These are phyloP conservation scores for Podospora pseudocomata DNA, from an alignment of 495 filamentous ascomycete genomes.

Conservation along the genomic window DNA sequence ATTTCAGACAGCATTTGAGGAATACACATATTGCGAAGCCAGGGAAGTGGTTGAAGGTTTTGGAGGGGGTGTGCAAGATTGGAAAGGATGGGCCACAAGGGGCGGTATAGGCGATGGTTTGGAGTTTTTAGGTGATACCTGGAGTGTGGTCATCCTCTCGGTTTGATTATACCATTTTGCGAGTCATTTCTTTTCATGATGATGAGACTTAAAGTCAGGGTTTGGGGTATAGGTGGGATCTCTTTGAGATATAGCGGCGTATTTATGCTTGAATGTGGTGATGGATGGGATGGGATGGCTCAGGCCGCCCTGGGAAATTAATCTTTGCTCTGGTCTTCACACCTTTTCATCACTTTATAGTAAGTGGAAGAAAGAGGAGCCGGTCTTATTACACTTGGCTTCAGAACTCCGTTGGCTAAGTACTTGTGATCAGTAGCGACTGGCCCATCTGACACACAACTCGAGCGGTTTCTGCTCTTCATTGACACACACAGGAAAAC, in stretches of 20 bases:
- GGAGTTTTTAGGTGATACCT: not conserved
- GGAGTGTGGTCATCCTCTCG: not conserved
- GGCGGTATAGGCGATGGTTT: not conserved
- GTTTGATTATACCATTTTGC: not conserved
- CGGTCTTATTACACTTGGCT: no score
- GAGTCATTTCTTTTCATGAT: not conserved
- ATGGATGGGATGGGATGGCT: not conserved
- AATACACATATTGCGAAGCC: slow-evolving; percentile 58
- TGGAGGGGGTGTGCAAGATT: slow-evolving; percentile 25
- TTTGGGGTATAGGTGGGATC: not conserved
- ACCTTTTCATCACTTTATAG: no score
- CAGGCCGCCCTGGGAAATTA: not conserved
- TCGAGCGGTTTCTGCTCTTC: no score
- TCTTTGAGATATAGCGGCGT: not conserved
- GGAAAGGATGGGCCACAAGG: not conserved
- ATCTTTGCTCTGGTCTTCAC: not conserved
- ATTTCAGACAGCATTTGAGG: slow-evolving; percentile 87
- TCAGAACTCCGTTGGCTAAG: no score
- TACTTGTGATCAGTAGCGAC: no score
- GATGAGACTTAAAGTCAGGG: not conserved
- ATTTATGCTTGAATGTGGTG: not conserved
- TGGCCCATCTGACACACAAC: no score
- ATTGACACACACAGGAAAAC: no score
- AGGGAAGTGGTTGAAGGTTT: slow-evolving; percentile 31
- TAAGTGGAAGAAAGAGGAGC: no score